Conservation (phyloP, 148 eudicot genomes). For the Nyssa sinensis region DNA sequence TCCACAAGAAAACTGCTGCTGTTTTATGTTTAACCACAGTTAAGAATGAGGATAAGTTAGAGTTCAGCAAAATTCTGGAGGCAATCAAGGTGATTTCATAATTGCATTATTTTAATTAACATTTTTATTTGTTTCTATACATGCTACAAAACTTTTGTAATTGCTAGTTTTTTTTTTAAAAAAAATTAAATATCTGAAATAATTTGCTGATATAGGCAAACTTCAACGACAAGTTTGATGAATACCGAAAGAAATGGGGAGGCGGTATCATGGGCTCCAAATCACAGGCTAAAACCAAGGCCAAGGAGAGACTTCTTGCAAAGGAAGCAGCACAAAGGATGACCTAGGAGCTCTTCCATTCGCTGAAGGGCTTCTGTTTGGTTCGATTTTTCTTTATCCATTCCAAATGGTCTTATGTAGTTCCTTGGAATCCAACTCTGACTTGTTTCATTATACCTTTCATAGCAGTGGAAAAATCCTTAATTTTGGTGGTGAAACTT, state of each 20-base stretch:
- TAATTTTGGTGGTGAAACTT: neutral
- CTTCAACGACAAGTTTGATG: constrained; percentile 69
- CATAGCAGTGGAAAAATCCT: neutral
- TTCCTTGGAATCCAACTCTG: neutral
- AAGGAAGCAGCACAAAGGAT: constrained; percentile 78
- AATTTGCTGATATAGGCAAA: constrained; percentile 56
- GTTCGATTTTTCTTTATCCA: neutral
- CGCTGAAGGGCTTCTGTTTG: neutral
- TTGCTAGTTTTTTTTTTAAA: no score
- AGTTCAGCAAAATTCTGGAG: constrained; percentile 22
- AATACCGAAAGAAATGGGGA: neutral
- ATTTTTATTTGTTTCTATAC: no score
- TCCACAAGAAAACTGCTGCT: neutral
- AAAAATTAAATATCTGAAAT: no score
- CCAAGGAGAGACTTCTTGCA: constrained; percentile 8
- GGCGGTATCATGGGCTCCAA: neutral
- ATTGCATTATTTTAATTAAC: no score
- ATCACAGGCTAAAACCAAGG: neutral
- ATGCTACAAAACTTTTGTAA: no score
- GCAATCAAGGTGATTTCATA: constrained; percentile 57
- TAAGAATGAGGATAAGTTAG: neutral
- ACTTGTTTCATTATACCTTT: neutral
- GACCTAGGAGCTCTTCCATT: constrained; percentile 22
- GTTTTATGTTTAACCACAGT: neutral
- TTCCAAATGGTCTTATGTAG: neutral